These are phyloP conservation scores for Trametes villosa DNA, from an alignment of 768 basidiomycete species.

Conservation along the genomic window DNA sequence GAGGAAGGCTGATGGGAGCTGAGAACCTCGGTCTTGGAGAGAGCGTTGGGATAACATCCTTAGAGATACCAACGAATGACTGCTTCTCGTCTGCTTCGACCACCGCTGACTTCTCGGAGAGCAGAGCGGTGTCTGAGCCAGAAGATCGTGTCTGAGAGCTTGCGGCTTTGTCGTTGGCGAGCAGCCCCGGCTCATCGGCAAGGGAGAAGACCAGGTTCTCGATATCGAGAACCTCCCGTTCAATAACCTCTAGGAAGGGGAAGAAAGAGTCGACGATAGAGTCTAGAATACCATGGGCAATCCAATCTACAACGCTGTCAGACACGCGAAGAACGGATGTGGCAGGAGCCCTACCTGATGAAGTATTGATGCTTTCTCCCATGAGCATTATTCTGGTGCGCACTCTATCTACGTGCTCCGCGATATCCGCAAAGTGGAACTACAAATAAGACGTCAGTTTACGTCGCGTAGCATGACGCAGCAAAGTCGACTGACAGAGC, in stretches of 20 bases:
- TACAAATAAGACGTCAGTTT: constrained; percentile 33
- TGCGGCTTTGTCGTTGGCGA: neutral
- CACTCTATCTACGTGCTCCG: constrained; percentile 80
- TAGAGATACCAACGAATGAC: constrained; percentile 2
- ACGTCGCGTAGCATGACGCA: neutral
- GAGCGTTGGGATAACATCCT: neutral
- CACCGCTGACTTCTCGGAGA: neutral
- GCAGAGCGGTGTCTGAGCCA: neutral
- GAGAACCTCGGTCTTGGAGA: constrained; percentile 11
- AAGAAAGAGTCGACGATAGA: constrained; percentile 95
- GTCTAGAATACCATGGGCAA: constrained; percentile 90
- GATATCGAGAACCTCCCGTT: constrained; percentile 77
- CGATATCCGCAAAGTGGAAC: constrained; percentile 92
- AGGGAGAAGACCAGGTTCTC: constrained; percentile 66
- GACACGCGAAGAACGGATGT: neutral
- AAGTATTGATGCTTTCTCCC: constrained; percentile 66
- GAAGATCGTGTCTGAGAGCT: neutral
- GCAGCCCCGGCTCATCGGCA: constrained; percentile 13
- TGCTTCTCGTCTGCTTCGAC: neutral
- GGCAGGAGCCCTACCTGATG: constrained; percentile 59
- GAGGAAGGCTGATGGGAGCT: constrained; percentile 6
- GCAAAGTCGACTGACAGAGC: constrained; percentile 52
- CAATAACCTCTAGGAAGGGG: constrained; percentile 80
- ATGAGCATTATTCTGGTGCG: constrained; percentile 68
- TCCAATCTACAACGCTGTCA: constrained; percentile 68